These are phyloP conservation scores for Kalmusia sp. DNA, from an alignment of 2,329 filamentous ascomycete species.

Conservation along the genomic window DNA sequence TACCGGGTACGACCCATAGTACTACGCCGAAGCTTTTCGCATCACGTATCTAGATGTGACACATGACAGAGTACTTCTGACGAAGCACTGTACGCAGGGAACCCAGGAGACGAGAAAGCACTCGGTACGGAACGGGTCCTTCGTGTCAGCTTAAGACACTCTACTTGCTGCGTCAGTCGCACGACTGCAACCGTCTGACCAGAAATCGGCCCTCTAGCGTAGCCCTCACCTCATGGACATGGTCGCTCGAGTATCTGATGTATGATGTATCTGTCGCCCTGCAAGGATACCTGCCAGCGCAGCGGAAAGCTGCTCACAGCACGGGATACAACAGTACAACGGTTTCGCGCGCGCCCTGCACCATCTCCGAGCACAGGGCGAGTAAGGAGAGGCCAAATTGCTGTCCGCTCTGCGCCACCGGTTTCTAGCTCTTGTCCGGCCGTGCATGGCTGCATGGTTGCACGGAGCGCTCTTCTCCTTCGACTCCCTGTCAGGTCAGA, in stretches of 20 bases:
- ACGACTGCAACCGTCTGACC: conserved; percentile 24
- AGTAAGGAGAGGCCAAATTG: conserved; percentile 19
- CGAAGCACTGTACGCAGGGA: conserved; percentile 1
- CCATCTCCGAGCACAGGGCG: conserved; percentile 17
- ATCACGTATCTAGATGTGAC: not conserved
- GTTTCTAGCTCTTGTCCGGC: conserved; percentile 3
- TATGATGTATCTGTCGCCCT: not conserved
- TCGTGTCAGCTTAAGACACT: conserved; percentile 15
- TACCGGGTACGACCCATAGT: conserved; percentile 10
- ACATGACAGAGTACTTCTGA: conserved; percentile 1
- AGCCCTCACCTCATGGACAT: not conserved
- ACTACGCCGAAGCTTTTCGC: not conserved
- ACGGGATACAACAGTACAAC: conserved; percentile 26
- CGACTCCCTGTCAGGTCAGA: not conserved
- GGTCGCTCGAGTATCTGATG: conserved; percentile 11
- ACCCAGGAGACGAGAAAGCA: conserved; percentile 4
- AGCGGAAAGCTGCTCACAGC: conserved; percentile 25
- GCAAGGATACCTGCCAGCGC: conserved; percentile 21
- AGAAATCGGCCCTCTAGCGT: not conserved
- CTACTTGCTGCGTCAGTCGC: conserved; percentile 14
- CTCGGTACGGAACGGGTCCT: not conserved
- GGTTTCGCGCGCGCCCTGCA: conserved; percentile 19
- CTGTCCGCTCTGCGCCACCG: conserved; percentile 2
- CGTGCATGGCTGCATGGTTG: conserved; percentile 11
- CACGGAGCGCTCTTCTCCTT: conserved; percentile 35